Conservation (phyloP, 2,329 filamentous ascomycete genomes). For the Coleophoma crateriformis region DNA sequence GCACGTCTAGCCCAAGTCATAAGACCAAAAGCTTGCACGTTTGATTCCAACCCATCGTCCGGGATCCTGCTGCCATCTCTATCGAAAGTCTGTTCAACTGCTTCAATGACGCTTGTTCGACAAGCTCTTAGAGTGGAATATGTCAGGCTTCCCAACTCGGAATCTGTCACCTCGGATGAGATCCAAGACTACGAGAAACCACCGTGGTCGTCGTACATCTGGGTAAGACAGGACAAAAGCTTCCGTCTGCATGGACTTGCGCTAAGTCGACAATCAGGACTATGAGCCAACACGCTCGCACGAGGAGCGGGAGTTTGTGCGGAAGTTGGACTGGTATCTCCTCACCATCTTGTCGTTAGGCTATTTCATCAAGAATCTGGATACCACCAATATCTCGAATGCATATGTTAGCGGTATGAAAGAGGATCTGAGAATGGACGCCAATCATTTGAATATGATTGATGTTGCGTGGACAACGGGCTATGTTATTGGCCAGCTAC, state of each 20-base stretch:
- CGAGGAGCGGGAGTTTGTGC: conserved; percentile 18
- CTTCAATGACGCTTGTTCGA: too few relatives aligned
- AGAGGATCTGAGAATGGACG: conserved; percentile 30
- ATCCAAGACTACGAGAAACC: conserved; percentile 5
- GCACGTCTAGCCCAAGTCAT: too few relatives aligned
- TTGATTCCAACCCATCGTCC: too few relatives aligned
- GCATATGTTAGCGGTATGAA: conserved; percentile 32
- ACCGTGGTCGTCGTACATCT: conserved; percentile 22
- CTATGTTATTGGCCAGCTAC: conserved; percentile 45
- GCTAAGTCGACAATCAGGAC: conserved; percentile 8
- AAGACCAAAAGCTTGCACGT: too few relatives aligned
- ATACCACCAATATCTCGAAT: conserved; percentile 27
- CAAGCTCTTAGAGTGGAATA: background rate
- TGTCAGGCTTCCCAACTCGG: conserved; percentile 2
- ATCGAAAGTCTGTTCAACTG: too few relatives aligned
- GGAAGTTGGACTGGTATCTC: conserved; percentile 20
- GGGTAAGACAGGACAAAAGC: conserved; percentile 8
- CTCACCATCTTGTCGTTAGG: conserved; percentile 20
- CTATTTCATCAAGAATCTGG: conserved; percentile 25
- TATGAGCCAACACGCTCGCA: conserved; percentile 14
- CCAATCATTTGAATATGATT: conserved; percentile 34
- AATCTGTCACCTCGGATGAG: conserved; percentile 2
- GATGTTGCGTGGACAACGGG: conserved; percentile 43
- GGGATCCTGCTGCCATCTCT: too few relatives aligned
- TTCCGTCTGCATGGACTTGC: background rate